Percentiles rank a stretch among this genome's conserved stretches.
These are phyloP conservation scores for Podospora appendiculata DNA, from an alignment of 495 filamentous ascomycete species.

Conservation along the genomic window DNA sequence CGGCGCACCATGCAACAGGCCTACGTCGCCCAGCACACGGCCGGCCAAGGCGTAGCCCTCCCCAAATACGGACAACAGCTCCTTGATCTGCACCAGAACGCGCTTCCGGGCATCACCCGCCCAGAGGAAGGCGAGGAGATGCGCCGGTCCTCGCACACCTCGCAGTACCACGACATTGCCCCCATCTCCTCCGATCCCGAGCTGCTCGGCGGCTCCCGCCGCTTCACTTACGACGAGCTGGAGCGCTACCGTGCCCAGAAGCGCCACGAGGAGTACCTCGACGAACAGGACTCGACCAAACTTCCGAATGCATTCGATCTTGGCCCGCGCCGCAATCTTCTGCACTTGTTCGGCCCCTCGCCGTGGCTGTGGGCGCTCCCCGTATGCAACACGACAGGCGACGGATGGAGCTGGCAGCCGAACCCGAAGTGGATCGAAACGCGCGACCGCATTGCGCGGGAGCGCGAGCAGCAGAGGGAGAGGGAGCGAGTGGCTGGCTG, in stretches of 20 bases:
- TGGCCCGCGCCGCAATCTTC: constrained; percentile 70
- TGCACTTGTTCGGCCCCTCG: constrained; percentile 68
- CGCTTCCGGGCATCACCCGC: constrained; percentile 69
- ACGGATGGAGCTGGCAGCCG: constrained; percentile 95
- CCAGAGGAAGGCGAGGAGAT: constrained; percentile 70
- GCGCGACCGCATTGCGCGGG: constrained; percentile 48
- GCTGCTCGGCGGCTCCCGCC: constrained; percentile 41
- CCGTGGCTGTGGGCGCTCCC: constrained; percentile 73
- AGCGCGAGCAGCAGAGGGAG: constrained; percentile 52
- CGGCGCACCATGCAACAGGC: constrained; percentile 59
- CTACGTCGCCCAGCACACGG: constrained; percentile 43
- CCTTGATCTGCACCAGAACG: constrained; percentile 73
- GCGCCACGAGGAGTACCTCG: constrained; percentile 80
- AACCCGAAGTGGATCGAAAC: constrained; percentile 63
- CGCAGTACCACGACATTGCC: constrained; percentile 4
- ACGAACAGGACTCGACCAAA: constrained; percentile 77
- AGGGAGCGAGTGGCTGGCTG: constrained; percentile 49
- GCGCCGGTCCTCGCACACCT: constrained; percentile 7
- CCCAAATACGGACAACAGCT: constrained; percentile 69
- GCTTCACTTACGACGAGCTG: constrained; percentile 56
- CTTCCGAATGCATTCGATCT: constrained; percentile 91
- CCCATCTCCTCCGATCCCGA: constrained; percentile 31
- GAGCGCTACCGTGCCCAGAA: constrained; percentile 62
- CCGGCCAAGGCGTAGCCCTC: constrained; percentile 37
- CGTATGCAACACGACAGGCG: constrained; percentile 72